Percentiles rank a stretch among this genome's conserved stretches.
phyloP scores from a whole-genome alignment of 768 basidiomycete species.

The Boletus edulis region DNA sequence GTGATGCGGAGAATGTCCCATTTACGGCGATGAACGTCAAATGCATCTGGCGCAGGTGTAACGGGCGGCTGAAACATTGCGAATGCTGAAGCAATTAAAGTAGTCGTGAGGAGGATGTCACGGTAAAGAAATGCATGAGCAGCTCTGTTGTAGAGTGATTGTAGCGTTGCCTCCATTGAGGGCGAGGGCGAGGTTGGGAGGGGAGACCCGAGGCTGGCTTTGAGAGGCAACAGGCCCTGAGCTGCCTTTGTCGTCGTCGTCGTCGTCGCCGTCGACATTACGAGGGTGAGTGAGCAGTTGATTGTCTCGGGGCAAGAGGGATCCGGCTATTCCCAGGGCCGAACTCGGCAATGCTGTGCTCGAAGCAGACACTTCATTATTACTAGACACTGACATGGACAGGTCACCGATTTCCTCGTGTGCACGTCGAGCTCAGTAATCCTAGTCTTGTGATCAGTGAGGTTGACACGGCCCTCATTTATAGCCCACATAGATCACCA shows the following conservation, averaged over 20 bases:
- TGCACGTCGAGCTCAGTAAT: no score
- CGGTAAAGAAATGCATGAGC: conserved; percentile 77
- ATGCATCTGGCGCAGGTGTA: conserved; percentile 33
- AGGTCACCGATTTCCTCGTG: no score
- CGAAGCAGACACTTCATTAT: no score
- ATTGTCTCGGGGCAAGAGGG: conserved; percentile 11
- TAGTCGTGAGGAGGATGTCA: conserved; percentile 63
- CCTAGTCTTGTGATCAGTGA: no score
- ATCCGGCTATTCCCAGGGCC: neutral
- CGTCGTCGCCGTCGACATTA: conserved; percentile 52
- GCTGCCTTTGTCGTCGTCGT: conserved; percentile 33
- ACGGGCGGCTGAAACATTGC: conserved; percentile 48
- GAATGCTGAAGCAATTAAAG: conserved; percentile 69
- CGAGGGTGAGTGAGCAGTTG: conserved; percentile 13
- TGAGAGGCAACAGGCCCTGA: conserved; percentile 35
- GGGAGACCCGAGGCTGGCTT: conserved; percentile 22
- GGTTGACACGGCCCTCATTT: no score
- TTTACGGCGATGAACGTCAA: conserved; percentile 60
- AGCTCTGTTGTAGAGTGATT: conserved; percentile 74
- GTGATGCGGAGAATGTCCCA: conserved; percentile 90
- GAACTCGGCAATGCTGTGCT: no score
- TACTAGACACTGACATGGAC: no score
- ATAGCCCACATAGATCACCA: no score
- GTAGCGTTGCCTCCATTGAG: conserved; percentile 49
- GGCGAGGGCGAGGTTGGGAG: conserved; percentile 12